Base-by-base conservation (phyloP, 108 stramenopile species). In the Bacterosira constricta region DNA sequence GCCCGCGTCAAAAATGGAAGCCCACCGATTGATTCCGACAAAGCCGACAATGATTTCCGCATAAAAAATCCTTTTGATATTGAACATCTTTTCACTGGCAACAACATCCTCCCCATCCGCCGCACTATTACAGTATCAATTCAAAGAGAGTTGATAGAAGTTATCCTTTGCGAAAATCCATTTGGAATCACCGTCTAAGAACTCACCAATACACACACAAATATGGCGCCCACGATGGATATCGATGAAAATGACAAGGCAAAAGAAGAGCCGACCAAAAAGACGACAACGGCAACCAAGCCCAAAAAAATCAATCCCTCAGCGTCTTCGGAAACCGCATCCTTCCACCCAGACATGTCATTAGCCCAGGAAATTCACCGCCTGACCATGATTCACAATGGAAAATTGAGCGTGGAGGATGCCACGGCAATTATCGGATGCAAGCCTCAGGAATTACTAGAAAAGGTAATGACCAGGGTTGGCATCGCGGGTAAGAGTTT, bases 301-400 rank as follows among this genome's bases (percentile, higher is more conserved):
- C 37, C 45, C 31, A 37, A 31, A 31, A 34, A 17, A 26, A 67
- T 29, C 70, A 65, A 61, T 4, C 85, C 88, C 23, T 88, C 88
- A 46, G 90, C 88, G 23, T 85, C 86, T 7, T 84, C 83, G 29
- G 90, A 90, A 55, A 49, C 83, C 4, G 86, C 91, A n/a, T 78
- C 90, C 21, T 67, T 60, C 7, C 86, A 90, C 75, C 94, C 94
- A 17, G 79, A 88, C 59, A 92, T 92, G 90, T 66, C 66, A 13
- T 69, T 95, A 12, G 79, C 79, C 11, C 90, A 91, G 70, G 65
- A 84, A 21, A 89, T 91, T 21, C 93, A 94, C 50, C 79, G 84
- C 41, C 68, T 86, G n/a, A 58, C 69, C 65, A 75, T 77, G 71
- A 37, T 85, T 1, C 67, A 60, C 57, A 60, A 46, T 27, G 70